phyloP scores from a whole-genome alignment of 192 early-diverging fungal species.

The Anaeromyces robustus region DNA sequence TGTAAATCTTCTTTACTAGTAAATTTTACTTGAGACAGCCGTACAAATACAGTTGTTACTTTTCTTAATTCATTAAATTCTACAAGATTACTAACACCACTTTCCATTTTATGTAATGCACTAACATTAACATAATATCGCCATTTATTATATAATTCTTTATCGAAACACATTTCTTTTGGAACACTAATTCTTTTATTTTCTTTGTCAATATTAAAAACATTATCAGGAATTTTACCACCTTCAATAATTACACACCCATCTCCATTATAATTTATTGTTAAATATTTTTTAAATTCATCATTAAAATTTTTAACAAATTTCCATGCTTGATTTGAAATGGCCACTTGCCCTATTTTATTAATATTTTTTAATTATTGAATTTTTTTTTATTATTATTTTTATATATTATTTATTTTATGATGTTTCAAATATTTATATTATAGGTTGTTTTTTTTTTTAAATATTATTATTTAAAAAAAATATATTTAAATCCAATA shows the following conservation, averaged over 20 bases:
- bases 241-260: neutral
- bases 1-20: slow-evolving; percentile 11
- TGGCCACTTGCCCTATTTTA: neutral
- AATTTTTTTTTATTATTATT: too few species aligned
- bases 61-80: slow-evolving; percentile 23
- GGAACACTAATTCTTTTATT: neutral
- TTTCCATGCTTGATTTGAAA: neutral
- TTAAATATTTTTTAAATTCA: neutral
- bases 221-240: neutral
- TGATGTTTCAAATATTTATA: too few species aligned
- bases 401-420: too few species aligned
- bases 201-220: neutral
- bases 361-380: neutral
- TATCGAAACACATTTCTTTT: neutral
- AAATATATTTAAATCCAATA: too few species aligned
- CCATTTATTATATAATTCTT: neutral
- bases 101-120: neutral
- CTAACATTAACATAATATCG: neutral
- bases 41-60: slow-evolving; percentile 31
- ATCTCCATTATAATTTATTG: neutral
- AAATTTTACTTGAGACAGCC: slow-evolving; percentile 17
- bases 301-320: neutral
- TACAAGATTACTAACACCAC: slow-evolving; percentile 16
- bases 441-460: too few species aligned
- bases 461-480: too few species aligned